Evolutionary conservation across 306 rosid species (phyloP), one percentile per base, ranked within the genome.

Genomic region (Pterocarpus macrocarpus): DNA sequence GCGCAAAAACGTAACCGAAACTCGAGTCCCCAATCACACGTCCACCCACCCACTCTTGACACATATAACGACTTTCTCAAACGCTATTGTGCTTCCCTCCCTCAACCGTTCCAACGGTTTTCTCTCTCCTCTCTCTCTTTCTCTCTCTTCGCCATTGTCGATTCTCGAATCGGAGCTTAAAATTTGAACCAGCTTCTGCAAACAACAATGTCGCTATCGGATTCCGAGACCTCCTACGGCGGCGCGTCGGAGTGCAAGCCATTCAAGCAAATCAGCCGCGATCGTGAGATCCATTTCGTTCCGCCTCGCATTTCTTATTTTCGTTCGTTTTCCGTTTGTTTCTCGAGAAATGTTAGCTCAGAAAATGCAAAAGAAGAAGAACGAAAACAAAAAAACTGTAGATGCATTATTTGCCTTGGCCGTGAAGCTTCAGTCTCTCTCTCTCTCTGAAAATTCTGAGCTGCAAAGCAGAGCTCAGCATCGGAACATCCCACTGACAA

Each of bases 201-300:
- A 5, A 38, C 83, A 76, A 71, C 80, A 44, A 94, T 95, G 99
- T 95, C 98, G 30, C 81, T 91, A 39, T 95, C 99, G 14, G 97
- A 95, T 81, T 90, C 95, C 39, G 99, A 93, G 47, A 87, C 88
- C 63, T 83, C 90, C 56, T 64, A 75, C 38, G 88, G 90, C 71
- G 84, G 90, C 82, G 55, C 83, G 64, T 5, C 88, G 1, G 98
- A 93, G 61, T 89, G 90, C 89, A 93, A 87, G 82, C 76, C 63
- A 47, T 93, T 93, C 85, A 90, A 91, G 13, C 93, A 93, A 72
- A 62, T 84, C 85, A 93, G 92, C 69, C 99, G 93, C 28, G 97
- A 95, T 41, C 87, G 98, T 95, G 77, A 89, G 97, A 52, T 64
- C 71, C 69, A 30, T 41, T 84, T 69, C 59, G 0, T 69, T 45